Conservation (phyloP, 257 asterid species). For the Ophiorrhiza pumila region DNA sequence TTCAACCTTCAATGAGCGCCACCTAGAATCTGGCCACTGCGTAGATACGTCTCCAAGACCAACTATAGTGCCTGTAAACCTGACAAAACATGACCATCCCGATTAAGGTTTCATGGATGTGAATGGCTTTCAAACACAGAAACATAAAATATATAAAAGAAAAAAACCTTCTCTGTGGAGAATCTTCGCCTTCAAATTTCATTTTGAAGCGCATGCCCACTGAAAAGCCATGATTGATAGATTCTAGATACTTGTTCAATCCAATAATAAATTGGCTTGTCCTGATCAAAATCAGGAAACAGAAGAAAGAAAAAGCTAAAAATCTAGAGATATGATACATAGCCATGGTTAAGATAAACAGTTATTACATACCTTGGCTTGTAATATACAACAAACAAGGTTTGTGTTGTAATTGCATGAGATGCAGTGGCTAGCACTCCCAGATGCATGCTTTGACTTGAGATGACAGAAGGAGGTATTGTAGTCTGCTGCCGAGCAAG, state of each 20-base stretch:
- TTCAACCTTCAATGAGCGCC: slow-evolving; percentile 84
- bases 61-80: slow-evolving; percentile 73
- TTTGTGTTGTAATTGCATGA: slow-evolving; percentile 65
- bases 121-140: background rate
- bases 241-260: slow-evolving; percentile 69
- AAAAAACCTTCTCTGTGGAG: slow-evolving; percentile 71
- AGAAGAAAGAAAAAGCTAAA: background rate
- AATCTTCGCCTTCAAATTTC: slow-evolving; percentile 85
- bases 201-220: slow-evolving; percentile 83
- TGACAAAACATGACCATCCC: slow-evolving; percentile 22
- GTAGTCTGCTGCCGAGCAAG: slow-evolving; percentile 61
- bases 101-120: background rate
- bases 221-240: slow-evolving; percentile 41
- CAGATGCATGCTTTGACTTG: slow-evolving; percentile 91
- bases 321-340: background rate
- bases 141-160: background rate
- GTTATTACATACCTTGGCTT: slow-evolving; percentile 57
- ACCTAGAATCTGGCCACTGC: slow-evolving; percentile 60
- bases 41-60: slow-evolving; percentile 58
- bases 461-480: slow-evolving; percentile 68
- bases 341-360: background rate
- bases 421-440: slow-evolving; percentile 89
- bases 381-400: slow-evolving; percentile 63
- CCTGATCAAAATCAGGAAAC: slow-evolving; percentile 34
- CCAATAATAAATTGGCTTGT: slow-evolving; percentile 70